Conservation (phyloP, 2,329 filamentous ascomycete species). For the Calonectria henricotiae region DNA sequence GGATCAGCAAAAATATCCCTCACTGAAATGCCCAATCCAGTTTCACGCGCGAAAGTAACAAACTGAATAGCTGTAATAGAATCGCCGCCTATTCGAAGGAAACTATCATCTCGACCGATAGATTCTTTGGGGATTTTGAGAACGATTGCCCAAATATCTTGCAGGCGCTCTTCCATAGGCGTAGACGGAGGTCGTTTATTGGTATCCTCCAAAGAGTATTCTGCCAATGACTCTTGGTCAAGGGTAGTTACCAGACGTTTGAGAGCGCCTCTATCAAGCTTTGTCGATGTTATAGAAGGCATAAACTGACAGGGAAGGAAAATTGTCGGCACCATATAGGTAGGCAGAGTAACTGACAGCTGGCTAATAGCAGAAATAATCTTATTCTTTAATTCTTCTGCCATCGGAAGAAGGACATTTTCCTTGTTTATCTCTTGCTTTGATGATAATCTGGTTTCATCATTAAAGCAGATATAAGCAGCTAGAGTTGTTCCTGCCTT, state of each 20-base stretch:
- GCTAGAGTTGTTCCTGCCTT: background rate
- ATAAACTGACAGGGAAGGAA: constrained; percentile 12
- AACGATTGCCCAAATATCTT: constrained; percentile 15
- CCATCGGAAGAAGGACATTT: background rate
- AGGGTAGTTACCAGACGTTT: background rate
- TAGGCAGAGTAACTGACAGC: background rate
- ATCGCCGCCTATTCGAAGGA: constrained; percentile 24
- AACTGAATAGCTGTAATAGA: constrained; percentile 23
- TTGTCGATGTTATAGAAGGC: constrained; percentile 19
- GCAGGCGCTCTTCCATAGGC: constrained; percentile 1
- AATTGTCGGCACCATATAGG: constrained; percentile 16
- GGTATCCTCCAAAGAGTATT: constrained; percentile 9
- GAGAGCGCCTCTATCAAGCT: no score
- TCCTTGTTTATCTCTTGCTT: constrained; percentile 7
- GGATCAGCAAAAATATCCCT: constrained; percentile 27
- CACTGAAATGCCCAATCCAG: constrained; percentile 9
- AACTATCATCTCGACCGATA: constrained; percentile 21
- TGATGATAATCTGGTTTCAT: background rate
- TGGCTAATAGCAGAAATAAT: constrained; percentile 14
- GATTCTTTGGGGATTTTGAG: constrained; percentile 14
- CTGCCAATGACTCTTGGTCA: background rate
- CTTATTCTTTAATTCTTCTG: constrained; percentile 4
- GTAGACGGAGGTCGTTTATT: constrained; percentile 13
- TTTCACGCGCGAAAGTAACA: constrained; percentile 6
- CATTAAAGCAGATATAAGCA: constrained; percentile 14